Evolutionary conservation across 768 basidiomycete genomes (phyloP).

Genomic region (Pisolithus microcarpus): DNA sequence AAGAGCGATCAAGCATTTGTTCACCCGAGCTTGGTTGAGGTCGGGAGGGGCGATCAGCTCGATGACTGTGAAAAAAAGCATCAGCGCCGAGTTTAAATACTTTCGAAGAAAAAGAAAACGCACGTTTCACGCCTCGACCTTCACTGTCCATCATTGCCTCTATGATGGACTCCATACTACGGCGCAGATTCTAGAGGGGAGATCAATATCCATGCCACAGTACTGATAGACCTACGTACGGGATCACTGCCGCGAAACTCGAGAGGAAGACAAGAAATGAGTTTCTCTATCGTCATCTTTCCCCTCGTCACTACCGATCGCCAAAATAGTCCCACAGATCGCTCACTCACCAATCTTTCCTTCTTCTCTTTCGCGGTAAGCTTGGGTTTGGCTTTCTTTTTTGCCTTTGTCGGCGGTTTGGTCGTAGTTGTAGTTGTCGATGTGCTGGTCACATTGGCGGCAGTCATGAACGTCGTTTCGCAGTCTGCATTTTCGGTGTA

Average conservation of each 20-base stretch:
- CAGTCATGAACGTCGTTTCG: conserved; percentile 30
- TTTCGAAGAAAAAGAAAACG: conserved; percentile 33
- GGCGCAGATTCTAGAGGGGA: conserved; percentile 52
- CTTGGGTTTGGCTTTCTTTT: conserved; percentile 58
- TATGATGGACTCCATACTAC: conserved; percentile 76
- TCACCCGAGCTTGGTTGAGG: conserved; percentile 83
- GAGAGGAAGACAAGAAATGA: conserved; percentile 71
- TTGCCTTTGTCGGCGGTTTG: conserved; percentile 38
- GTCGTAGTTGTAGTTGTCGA: conserved; percentile 29
- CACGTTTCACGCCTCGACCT: conserved; percentile 48
- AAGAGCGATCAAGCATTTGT: conserved; percentile 88
- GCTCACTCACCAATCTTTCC: conserved; percentile 56
- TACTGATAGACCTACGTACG: conserved; percentile 37
- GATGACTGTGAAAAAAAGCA: conserved; percentile 49
- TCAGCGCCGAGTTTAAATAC: background rate
- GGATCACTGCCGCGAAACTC: conserved; percentile 89
- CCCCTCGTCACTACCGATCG: background rate
- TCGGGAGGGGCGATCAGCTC: conserved; percentile 76
- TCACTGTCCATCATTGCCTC: conserved; percentile 64
- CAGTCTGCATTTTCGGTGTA: conserved; percentile 22
- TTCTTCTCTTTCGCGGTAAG: conserved; percentile 76
- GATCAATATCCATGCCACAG: background rate
- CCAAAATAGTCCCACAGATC: background rate
- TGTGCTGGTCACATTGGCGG: conserved; percentile 8
- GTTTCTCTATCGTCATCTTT: conserved; percentile 58